phyloP scores from a whole-genome alignment of 306 rosid genomes.

The Rosa lucieae region DNA sequence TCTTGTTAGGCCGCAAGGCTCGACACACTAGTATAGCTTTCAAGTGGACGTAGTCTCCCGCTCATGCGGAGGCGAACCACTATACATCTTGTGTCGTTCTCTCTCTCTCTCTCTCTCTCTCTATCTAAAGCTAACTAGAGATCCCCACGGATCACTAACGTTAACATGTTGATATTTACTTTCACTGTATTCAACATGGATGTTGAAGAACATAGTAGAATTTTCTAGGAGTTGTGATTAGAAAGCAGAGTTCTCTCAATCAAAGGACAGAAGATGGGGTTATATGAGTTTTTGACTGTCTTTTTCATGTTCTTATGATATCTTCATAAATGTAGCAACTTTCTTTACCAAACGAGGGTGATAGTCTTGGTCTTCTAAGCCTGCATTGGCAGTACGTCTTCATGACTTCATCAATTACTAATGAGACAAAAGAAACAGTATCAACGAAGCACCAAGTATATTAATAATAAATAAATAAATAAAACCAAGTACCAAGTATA shows the following conservation, averaged over 20 bases:
- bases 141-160: no score
- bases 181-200: not conserved
- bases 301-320: not conserved
- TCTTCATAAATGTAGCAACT: not conserved
- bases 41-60: no score
- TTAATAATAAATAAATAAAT: no score
- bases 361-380: not conserved
- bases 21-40: no score
- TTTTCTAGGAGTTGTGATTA: not conserved
- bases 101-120: no score
- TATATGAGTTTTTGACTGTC: not conserved
- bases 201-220: not conserved
- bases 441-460: no score
- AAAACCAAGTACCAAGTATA: no score
- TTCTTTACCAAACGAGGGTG: not conserved
- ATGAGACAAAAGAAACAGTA: not conserved
- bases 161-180: no score
- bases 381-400: conserved; percentile 10
- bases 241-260: not conserved
- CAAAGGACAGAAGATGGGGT: not conserved
- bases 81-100: no score
- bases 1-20: no score
- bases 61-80: no score
- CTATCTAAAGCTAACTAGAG: no score
- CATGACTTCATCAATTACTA: not conserved